Evolutionary conservation across 768 basidiomycete genomes (phyloP).

Genomic region (Leccinellum rugosiceps): DNA sequence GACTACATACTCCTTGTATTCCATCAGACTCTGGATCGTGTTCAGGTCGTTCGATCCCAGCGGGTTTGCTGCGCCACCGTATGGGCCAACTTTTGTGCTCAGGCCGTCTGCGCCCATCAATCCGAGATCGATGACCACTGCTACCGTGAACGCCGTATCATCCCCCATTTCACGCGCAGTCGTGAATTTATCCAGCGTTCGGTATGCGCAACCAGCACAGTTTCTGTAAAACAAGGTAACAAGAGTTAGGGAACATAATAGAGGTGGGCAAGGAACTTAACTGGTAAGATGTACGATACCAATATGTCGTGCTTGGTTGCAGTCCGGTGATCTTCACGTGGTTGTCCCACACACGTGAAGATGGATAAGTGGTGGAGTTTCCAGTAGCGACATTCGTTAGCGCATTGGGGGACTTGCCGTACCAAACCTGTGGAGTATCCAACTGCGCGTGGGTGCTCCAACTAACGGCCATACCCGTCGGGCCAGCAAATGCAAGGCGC

Average conservation of each 20-base stretch:
- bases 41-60: constrained; percentile 27
- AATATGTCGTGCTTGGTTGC: constrained; percentile 22
- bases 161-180: constrained; percentile 22
- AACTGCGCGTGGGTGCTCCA: constrained; percentile 23
- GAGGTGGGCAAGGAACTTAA: constrained; percentile 1
- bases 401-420: constrained; percentile 16
- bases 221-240: constrained; percentile 10
- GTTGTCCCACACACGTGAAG: constrained; percentile 27
- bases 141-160: constrained; percentile 18
- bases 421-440: constrained; percentile 24
- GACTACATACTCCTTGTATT: constrained; percentile 24
- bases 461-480: constrained; percentile 27
- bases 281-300: constrained; percentile 29
- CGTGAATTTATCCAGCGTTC: constrained; percentile 23
- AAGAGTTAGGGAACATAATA: not conserved
- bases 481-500: constrained; percentile 22
- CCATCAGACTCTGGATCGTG: constrained; percentile 28
- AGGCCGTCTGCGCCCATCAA: constrained; percentile 28
- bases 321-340: constrained; percentile 27
- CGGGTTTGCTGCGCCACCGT: constrained; percentile 18
- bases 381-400: constrained; percentile 21
- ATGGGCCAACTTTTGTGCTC: constrained; percentile 28
- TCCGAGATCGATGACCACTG: constrained; percentile 26
- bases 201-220: constrained; percentile 26
- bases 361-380: constrained; percentile 21